phyloP scores from a whole-genome alignment of 495 filamentous ascomycete genomes.

The Penicillium turbatum region DNA sequence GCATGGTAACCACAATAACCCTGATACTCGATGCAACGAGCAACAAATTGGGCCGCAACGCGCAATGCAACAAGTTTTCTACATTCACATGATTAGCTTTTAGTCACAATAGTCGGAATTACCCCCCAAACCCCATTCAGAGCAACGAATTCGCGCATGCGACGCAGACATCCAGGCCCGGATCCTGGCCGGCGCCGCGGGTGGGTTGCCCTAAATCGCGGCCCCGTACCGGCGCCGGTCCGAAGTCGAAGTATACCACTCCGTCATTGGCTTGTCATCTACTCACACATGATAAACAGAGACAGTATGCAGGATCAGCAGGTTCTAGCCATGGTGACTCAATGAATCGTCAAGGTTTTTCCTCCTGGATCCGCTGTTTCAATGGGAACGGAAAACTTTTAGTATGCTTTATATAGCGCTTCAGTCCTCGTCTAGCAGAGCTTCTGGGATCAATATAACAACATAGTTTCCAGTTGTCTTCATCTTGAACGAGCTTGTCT shows the following conservation, averaged over 20 bases:
- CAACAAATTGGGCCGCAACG: conserved; percentile 16
- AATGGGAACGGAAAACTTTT: neutral
- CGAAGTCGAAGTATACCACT: conserved; percentile 18
- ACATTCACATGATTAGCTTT: conserved; percentile 12
- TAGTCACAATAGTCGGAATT: neutral
- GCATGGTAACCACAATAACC: neutral
- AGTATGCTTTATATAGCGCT: conserved; percentile 14
- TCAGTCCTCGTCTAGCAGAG: neutral
- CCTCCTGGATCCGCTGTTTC: conserved; percentile 12
- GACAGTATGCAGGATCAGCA: conserved; percentile 11
- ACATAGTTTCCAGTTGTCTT: neutral
- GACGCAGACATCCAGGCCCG: conserved; percentile 18
- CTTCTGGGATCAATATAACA: conserved; percentile 3
- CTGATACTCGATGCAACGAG: neutral
- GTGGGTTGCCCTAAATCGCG: conserved; percentile 20
- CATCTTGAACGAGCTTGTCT: neutral
- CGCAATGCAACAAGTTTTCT: conserved; percentile 5
- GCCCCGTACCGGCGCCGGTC: conserved; percentile 29
- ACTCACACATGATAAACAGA: conserved; percentile 20
- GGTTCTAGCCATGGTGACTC: conserved; percentile 21
- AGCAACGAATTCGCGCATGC: conserved; percentile 13
- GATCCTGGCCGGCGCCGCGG: conserved; percentile 26
- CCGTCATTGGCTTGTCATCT: conserved; percentile 17
- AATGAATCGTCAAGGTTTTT: conserved; percentile 3
- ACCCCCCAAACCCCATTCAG: neutral